These are phyloP conservation scores for Geotrichum australiense DNA, from an alignment of 1,139 yeast species.

Conservation along the genomic window DNA sequence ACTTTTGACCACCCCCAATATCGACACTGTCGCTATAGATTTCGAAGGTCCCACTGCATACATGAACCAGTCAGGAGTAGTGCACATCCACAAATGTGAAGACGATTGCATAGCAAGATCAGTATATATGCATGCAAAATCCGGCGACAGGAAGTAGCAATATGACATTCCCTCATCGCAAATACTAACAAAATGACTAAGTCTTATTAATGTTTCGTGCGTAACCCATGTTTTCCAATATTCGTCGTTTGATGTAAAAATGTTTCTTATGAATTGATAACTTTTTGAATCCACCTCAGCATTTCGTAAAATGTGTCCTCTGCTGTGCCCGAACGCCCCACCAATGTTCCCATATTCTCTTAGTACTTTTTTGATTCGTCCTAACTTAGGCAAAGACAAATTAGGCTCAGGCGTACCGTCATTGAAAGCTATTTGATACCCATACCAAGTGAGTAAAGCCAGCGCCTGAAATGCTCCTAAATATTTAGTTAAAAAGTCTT, in stretches of 20 bases:
- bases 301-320: conserved; percentile 4
- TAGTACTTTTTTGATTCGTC: too few species aligned
- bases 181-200: conserved; percentile 27
- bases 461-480: conserved; percentile 6
- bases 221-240: conserved; percentile 34
- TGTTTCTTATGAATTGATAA: background rate
- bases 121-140: conserved; percentile 20
- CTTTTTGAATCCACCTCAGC: conserved; percentile 6
- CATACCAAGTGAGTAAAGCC: conserved; percentile 5
- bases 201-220: conserved; percentile 30
- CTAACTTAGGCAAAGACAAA: too few species aligned
- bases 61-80: conserved; percentile 27
- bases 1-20: conserved; percentile 29
- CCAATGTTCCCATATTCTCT: too few species aligned
- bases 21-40: conserved; percentile 27
- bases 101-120: conserved; percentile 32
- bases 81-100: conserved; percentile 30
- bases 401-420: background rate
- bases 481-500: background rate
- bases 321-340: background rate
- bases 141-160: background rate
- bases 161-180: conserved; percentile 20
- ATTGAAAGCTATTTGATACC: conserved; percentile 1
- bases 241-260: background rate
- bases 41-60: conserved; percentile 26